Evolutionary conservation across 1,139 yeast genomes (phyloP), one percentile per base, ranked within the genome.

Genomic region (Scheffersomyces insectosa): DNA sequence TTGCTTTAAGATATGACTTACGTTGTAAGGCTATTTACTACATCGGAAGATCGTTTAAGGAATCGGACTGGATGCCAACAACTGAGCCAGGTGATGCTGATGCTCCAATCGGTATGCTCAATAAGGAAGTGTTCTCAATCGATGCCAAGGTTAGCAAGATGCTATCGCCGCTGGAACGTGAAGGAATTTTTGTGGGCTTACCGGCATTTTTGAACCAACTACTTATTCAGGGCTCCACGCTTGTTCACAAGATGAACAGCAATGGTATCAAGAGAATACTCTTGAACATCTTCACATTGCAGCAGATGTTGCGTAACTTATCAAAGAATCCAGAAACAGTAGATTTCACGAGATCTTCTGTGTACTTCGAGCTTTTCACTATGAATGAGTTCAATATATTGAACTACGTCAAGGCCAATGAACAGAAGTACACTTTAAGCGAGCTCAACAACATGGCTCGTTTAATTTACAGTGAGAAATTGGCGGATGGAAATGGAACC

Each of bases 291-390:
- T 76, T 82, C 43, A 84, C 88, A 0, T 65, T 88, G 39, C 95
- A 87, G 63, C 95, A 88, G 58, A 80, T 84, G 75, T 75, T 85
- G 47, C 77, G 89, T 52, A 82, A 81, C 46, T 72, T 87, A 16
- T 76, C 81, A 52, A 63, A 68, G 15, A 75, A 77, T 40, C 83
- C 88, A 0, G 77, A 78, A 39, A 66, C 69, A n/a, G 82, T 85
- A 6, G 80, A 82, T 50, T 84, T 87, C 63, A 63, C 76, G 14
- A 66, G 71, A 34, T 76, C 88, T 0, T 66, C 85, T 4, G 62
- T 68, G 8, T 88, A 82, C 62, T 88, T 82, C 59, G 81, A 81
- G 37, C 56, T 80, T 55, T 73, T 79, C 60, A 70, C 78, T 8
- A 54, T 64, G 43, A 69, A 73, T 43, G 80, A 77, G 47, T 66